A percentile compares a stretch with the other conserved stretches of the same genome.
Conservation (phyloP, 1,139 yeast species). For the Suhomyces bribrorum region DNA sequence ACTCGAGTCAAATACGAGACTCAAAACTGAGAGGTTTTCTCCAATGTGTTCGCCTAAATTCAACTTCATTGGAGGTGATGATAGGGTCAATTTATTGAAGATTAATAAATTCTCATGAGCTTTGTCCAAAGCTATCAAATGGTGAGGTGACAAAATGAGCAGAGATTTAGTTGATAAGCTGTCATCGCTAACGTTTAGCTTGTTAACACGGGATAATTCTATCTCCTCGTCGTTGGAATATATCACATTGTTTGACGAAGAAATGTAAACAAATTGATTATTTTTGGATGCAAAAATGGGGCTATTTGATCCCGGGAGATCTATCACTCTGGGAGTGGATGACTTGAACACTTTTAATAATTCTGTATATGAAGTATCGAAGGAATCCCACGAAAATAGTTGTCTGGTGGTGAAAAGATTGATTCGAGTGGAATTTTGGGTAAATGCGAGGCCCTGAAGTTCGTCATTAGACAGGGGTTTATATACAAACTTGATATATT, state of each 20-base stretch:
- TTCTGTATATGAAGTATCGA: conserved; percentile 33
- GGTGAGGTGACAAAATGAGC: conserved; percentile 16
- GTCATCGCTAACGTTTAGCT: conserved; percentile 12
- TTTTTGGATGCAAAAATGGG: conserved; percentile 17
- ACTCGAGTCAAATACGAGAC: conserved; percentile 59
- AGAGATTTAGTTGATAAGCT: conserved; percentile 4
- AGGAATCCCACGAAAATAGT: conserved; percentile 37
- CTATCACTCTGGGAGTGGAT: conserved; percentile 18
- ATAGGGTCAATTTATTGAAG: conserved; percentile 15
- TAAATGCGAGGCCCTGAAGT: conserved; percentile 23
- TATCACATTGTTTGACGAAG: conserved; percentile 20
- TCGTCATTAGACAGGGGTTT: conserved; percentile 17
- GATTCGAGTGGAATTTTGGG: conserved; percentile 29
- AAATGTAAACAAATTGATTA: conserved; percentile 19
- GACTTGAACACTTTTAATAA: conserved; percentile 31
- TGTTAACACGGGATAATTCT: conserved; percentile 21
- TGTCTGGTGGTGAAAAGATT: conserved; percentile 32
- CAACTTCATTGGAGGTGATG: conserved; percentile 6
- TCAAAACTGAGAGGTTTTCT: conserved; percentile 45
- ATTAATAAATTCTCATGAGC: conserved; percentile 12
- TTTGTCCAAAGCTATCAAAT: conserved; percentile 12
- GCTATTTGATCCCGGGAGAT: conserved; percentile 12
- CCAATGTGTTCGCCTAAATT: conserved; percentile 8
- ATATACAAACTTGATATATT: conserved; percentile 32
- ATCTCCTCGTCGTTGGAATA: conserved; percentile 33